A percentile compares a stretch with the other conserved stretches of the same genome.
Evolutionary conservation across 345 rosid species (phyloP).

Genomic region (Acer saccharum): DNA sequence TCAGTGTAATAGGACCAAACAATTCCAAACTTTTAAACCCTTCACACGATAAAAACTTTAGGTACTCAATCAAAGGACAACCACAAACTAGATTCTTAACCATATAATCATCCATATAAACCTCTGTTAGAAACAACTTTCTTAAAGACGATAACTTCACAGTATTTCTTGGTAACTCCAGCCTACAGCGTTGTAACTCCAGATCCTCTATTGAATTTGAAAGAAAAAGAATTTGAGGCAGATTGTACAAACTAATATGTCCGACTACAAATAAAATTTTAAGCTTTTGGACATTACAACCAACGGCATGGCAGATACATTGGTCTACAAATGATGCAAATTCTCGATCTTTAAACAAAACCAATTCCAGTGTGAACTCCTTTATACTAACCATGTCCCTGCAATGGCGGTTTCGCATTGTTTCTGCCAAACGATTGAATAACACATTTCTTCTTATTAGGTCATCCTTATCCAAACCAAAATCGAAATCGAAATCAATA

Average conservation of each 20-base stretch:
- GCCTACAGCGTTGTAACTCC: background rate
- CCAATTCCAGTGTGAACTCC: background rate
- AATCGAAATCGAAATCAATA: background rate
- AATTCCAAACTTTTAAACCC: background rate
- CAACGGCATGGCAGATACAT: background rate
- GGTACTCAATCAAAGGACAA: background rate
- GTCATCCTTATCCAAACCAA: background rate
- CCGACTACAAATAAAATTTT: background rate
- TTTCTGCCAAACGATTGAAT: background rate
- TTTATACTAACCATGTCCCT: background rate
- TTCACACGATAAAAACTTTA: background rate
- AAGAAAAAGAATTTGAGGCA: background rate
- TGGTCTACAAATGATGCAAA: background rate
- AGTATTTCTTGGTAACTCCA: background rate
- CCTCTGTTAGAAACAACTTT: background rate
- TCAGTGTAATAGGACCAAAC: background rate
- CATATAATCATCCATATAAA: background rate
- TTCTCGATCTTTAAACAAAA: background rate
- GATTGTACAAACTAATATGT: background rate
- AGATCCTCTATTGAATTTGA: background rate
- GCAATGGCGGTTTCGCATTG: background rate
- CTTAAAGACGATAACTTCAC: background rate
- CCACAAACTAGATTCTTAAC: background rate
- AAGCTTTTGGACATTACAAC: slow-evolving; percentile 3
- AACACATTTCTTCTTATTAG: background rate